A percentile compares a stretch with the other conserved stretches of the same genome.
Evolutionary conservation across 2,329 filamentous ascomycete genomes (phyloP).

Genomic region (Ascosphaera pollenicola): DNA sequence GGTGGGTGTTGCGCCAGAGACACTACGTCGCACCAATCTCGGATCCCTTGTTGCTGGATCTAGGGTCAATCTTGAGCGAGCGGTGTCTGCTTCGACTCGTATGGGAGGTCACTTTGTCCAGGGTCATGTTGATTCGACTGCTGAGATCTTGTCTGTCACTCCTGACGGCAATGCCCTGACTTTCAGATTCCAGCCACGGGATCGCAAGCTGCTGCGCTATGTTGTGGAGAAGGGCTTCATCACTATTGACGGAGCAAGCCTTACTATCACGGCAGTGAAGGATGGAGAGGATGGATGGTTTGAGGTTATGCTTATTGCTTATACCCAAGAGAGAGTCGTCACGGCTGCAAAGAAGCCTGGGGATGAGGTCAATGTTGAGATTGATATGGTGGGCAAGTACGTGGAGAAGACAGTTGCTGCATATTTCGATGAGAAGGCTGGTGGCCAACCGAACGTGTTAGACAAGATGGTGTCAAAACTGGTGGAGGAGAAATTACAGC

Average conservation of each 20-base stretch:
- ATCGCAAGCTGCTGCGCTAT: slow-evolving; percentile 52
- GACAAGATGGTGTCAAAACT: slow-evolving; percentile 54
- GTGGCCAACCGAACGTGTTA: slow-evolving; percentile 29
- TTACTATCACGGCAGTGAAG: slow-evolving; percentile 75
- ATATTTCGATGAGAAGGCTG: slow-evolving; percentile 35
- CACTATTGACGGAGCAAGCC: slow-evolving; percentile 77
- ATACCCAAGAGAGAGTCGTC: slow-evolving; percentile 84
- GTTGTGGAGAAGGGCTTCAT: slow-evolving; percentile 94
- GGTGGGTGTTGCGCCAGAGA: slow-evolving; percentile 87
- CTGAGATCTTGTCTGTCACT: slow-evolving; percentile 46
- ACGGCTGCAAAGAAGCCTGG: slow-evolving; percentile 57
- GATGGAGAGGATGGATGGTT: slow-evolving; percentile 62
- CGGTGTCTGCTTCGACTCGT: slow-evolving; percentile 71
- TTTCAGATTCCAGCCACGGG: slow-evolving; percentile 56
- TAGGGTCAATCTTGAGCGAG: slow-evolving; percentile 78
- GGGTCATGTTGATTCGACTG: slow-evolving; percentile 85
- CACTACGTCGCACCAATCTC: slow-evolving; percentile 87
- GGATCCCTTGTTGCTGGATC: slow-evolving; percentile 44
- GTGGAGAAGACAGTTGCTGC: slow-evolving; percentile 61
- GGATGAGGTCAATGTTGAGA: slow-evolving; percentile 76
- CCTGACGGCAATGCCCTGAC: slow-evolving; percentile 81
- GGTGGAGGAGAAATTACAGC: slow-evolving; percentile 45
- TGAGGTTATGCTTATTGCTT: slow-evolving; percentile 94
- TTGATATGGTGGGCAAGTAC: slow-evolving; percentile 55
- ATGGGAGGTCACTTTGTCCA: slow-evolving; percentile 99